Evolutionary conservation across 1,139 yeast genomes (phyloP).

Genomic region (Saccharomyces hybrid): DNA sequence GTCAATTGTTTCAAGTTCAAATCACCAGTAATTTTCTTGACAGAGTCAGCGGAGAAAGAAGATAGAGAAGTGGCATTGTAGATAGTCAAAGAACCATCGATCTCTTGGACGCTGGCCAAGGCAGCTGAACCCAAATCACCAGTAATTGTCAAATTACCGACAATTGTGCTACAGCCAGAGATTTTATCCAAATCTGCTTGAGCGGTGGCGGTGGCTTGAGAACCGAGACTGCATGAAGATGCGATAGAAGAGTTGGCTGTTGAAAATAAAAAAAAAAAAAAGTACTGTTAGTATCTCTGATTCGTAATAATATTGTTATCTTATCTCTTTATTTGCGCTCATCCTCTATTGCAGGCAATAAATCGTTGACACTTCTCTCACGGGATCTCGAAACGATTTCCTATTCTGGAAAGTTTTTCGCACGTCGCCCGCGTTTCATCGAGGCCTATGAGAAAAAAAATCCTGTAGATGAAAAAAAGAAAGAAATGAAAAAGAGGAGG

Average conservation of each 20-base stretch:
- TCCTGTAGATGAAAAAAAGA: neutral
- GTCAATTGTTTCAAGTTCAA: slow-evolving; percentile 60
- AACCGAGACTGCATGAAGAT: slow-evolving; percentile 38
- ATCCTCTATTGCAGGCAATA: neutral
- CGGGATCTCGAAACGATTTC: neutral
- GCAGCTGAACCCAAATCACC: slow-evolving; percentile 55
- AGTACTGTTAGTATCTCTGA: neutral
- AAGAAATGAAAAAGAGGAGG: neutral
- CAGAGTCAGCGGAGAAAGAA: slow-evolving; percentile 67
- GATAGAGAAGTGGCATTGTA: slow-evolving; percentile 57
- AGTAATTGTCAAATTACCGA: slow-evolving; percentile 69
- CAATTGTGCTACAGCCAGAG: slow-evolving; percentile 69
- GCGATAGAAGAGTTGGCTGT: slow-evolving; percentile 20
- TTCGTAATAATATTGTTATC: neutral
- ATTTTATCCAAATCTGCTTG: slow-evolving; percentile 72
- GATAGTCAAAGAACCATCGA: slow-evolving; percentile 69
- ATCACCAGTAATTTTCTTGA: slow-evolving; percentile 66
- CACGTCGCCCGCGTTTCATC: neutral
- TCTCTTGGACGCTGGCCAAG: slow-evolving; percentile 52
- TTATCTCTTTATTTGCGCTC: neutral
- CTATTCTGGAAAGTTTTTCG: neutral
- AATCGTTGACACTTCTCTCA: neutral
- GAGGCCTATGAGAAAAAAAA: neutral
- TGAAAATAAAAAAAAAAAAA: neutral
- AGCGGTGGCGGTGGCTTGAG: slow-evolving; percentile 63